phyloP scores from a whole-genome alignment of 768 basidiomycete genomes.

The Psilocybe cyanescens region DNA sequence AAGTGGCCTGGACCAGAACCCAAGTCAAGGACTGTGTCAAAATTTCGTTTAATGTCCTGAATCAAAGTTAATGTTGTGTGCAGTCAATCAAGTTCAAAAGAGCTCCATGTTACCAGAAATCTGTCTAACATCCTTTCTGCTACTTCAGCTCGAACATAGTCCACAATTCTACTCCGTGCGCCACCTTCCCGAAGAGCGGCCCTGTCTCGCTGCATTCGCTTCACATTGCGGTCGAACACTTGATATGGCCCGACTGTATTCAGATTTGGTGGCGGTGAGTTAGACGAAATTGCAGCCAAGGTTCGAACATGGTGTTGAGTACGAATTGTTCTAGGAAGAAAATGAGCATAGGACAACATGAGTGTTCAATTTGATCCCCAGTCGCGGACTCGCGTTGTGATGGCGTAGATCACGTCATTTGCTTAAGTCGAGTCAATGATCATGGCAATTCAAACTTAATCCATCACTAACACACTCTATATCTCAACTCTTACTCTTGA shows the following conservation, averaged over 20 bases:
- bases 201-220: constrained; percentile 77
- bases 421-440: too few relatives aligned
- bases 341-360: background rate
- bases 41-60: constrained; percentile 91
- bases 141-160: constrained; percentile 91
- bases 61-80: constrained; percentile 6
- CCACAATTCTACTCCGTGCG: constrained; percentile 72
- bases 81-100: background rate
- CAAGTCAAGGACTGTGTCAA: constrained; percentile 80
- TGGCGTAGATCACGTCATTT: too few relatives aligned
- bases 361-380: too few relatives aligned
- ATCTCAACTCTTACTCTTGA: too few relatives aligned
- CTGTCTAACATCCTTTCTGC: constrained; percentile 92
- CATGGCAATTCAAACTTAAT: too few relatives aligned
- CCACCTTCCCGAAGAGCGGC: constrained; percentile 65
- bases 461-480: too few relatives aligned
- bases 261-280: constrained; percentile 42
- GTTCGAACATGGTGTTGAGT: constrained; percentile 31
- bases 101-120: constrained; percentile 59
- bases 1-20: constrained; percentile 94
- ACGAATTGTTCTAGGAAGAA: background rate
- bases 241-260: constrained; percentile 67
- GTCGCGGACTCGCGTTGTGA: too few relatives aligned
- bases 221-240: constrained; percentile 86
- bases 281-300: constrained; percentile 54